Evolutionary conservation across 805 yeast species (phyloP).

Genomic region (Wickerhamomyces mucosus): DNA sequence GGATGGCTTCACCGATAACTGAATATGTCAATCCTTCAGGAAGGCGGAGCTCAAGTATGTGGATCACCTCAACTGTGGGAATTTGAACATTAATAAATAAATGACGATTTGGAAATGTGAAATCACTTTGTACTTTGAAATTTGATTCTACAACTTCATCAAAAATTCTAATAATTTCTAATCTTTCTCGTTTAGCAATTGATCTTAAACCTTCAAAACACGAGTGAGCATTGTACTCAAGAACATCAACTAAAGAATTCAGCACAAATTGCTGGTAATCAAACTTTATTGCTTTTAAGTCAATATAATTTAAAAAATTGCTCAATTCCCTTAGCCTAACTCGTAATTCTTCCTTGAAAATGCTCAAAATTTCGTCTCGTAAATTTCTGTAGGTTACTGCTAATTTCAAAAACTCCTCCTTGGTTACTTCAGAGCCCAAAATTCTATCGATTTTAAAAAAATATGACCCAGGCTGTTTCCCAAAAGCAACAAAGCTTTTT

Average conservation of each 20-base stretch:
- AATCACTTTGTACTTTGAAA: neutral
- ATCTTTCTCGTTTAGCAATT: constrained; percentile 1
- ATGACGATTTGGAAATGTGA: constrained; percentile 3
- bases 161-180: neutral
- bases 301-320: constrained; percentile 6
- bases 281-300: constrained; percentile 5
- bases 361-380: constrained; percentile 35
- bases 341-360: constrained; percentile 1
- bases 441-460: constrained; percentile 41
- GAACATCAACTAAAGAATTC: constrained; percentile 1
- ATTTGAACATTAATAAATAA: constrained; percentile 49
- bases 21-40: constrained; percentile 31
- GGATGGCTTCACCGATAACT: constrained; percentile 56
- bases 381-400: constrained; percentile 37
- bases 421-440: constrained; percentile 12
- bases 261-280: constrained; percentile 4
- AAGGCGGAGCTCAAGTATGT: constrained; percentile 37
- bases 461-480: constrained; percentile 61
- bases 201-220: neutral
- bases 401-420: constrained; percentile 32
- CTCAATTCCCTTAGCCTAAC: constrained; percentile 17
- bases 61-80: constrained; percentile 53
- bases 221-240: neutral
- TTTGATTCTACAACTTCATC: neutral
- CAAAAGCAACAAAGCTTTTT: constrained; percentile 39